Base-by-base conservation (phyloP, 257 asterid genomes). In the Nyctanthes arbortristis region DNA sequence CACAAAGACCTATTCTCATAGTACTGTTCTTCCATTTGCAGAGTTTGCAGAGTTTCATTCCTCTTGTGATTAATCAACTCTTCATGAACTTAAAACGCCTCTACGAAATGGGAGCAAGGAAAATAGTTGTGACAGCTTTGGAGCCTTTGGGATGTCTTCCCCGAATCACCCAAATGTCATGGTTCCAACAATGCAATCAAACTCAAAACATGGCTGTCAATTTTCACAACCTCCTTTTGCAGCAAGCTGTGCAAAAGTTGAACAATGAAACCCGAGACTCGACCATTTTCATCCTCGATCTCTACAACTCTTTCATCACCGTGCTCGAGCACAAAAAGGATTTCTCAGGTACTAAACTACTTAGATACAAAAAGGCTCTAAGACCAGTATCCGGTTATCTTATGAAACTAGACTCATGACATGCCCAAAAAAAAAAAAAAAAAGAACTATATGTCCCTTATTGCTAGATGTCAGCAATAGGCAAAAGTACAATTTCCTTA, bases 101-200 rank as follows among this genome's bases (percentile, higher is more conserved):
- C 1, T 70, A 69, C 0, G 58, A 32, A 0, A 34, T 87, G 3
- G 98, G 97, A 16, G 97, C 90, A 0, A 83, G 60, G 16, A 90
- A 78, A 63, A 80, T 93, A 18, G 87, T 71, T 0, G 92, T 88
- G 39, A 76, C 95, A 25, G 68, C 85, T 3, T 73, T 93, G 71
- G 74, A 85, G 69, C 98, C 98, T 0, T 12, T 93, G 60, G 97
- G 98, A 5, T 93, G 98, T 70, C 96, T 93, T 7, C 98, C 98
- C 16, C 79, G 79, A 7, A 60, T 14, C 34, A 93, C 98, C 0
- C 27, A 63, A 16, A 8, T 34, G 3, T 67, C 80, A 0, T 84
- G 89, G 0, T 93, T 75, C 67, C 82, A 80, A 60, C 77, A 81
- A 57, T 93, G 98, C 87, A 90, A 93, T 58, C 40, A 65, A 12